These are phyloP conservation scores for Fomitopsis pinicola DNA, from an alignment of 1,284 basidiomycete genomes.

Conservation along the genomic window DNA sequence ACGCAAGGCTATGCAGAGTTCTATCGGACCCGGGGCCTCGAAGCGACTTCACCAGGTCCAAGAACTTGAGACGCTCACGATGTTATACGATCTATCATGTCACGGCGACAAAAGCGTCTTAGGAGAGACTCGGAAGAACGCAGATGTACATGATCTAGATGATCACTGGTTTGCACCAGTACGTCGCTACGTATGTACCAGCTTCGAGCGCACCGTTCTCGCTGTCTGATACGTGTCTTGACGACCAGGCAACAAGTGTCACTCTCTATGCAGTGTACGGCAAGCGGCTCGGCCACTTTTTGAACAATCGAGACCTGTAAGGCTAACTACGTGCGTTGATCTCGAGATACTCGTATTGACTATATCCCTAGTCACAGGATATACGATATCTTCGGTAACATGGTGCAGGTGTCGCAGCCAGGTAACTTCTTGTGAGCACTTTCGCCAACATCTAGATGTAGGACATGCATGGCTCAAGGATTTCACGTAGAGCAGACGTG, in stretches of 20 bases:
- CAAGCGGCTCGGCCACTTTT: conserved; percentile 2
- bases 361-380: not conserved
- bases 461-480: not conserved
- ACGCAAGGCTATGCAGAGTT: conserved; percentile 19
- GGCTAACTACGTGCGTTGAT: not conserved
- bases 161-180: conserved; percentile 26
- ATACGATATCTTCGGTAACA: conserved; percentile 6
- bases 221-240: not conserved
- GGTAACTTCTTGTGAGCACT: conserved; percentile 5
- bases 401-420: conserved; percentile 5
- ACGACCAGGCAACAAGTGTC: conserved; percentile 2
- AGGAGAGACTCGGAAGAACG: not conserved
- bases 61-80: conserved; percentile 24
- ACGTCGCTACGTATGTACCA: conserved; percentile 22
- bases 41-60: conserved; percentile 21
- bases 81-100: conserved; percentile 17
- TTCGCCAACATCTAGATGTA: not conserved
- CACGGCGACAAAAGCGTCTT: conserved; percentile 1
- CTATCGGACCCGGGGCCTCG: conserved; percentile 22
- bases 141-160: conserved; percentile 19
- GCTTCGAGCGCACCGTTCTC: not conserved
- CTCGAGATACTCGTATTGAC: not conserved
- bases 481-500: conserved; percentile 19
- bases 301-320: conserved; percentile 3
- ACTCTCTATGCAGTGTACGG: conserved; percentile 4